phyloP scores from a whole-genome alignment of 345 rosid genomes.

The Lagerstroemia speciosa region DNA sequence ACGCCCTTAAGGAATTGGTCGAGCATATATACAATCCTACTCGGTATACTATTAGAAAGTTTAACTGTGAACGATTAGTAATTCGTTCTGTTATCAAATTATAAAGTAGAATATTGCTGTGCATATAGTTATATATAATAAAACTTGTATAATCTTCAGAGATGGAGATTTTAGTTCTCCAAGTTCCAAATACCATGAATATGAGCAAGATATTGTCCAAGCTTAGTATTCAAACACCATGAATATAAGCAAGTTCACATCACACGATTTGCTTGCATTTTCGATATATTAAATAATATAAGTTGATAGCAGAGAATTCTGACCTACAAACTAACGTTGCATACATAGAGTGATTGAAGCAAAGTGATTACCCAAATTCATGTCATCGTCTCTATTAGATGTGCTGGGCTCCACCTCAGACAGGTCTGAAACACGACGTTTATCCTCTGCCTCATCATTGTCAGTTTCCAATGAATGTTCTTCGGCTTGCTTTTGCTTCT shows the following conservation, averaged over 20 bases:
- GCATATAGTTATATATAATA: too few relatives aligned
- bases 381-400: slow-evolving; percentile 18
- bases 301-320: background rate
- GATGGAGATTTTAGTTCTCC: too few relatives aligned
- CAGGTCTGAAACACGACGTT: slow-evolving; percentile 31
- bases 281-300: background rate
- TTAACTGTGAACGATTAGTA: too few relatives aligned
- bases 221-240: background rate
- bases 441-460: slow-evolving; percentile 28
- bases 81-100: too few relatives aligned
- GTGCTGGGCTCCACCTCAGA: slow-evolving; percentile 29
- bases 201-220: too few relatives aligned
- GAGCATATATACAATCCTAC: too few relatives aligned
- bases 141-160: too few relatives aligned
- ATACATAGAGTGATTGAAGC: background rate
- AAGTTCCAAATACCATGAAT: background rate
- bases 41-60: too few relatives aligned
- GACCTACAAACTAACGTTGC: background rate
- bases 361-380: slow-evolving; percentile 24
- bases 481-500: slow-evolving; percentile 36
- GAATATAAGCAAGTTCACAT: background rate
- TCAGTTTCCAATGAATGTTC: slow-evolving; percentile 26
- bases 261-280: background rate
- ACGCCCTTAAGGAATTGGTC: too few relatives aligned
- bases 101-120: too few relatives aligned